Base-by-base conservation (phyloP, 2,329 filamentous ascomycete genomes). In the Monosporascus sp. region DNA sequence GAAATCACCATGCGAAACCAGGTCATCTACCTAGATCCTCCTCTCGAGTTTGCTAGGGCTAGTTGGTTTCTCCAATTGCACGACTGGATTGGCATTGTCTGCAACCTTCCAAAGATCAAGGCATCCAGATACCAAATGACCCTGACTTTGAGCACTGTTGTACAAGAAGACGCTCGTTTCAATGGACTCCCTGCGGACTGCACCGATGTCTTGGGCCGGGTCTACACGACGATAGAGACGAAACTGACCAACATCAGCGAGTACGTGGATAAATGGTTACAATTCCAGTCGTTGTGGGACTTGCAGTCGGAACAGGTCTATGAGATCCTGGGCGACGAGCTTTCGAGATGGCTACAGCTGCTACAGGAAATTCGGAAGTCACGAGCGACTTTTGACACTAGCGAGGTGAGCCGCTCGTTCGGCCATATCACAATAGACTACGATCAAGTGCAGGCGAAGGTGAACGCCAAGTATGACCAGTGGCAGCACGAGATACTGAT, bases 391-490 rank as follows among this genome's bases (percentile, higher is more conserved):
- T 99, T 99, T 64, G 94, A 99, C 67, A 99, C 93, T 1, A 95
- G 93, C 8, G 94, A 97, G 68, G 90, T 95, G 59, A 94, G 88
- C 70, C 88, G 89, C 39, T 88, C 88, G 1, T 99, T 99, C 67
- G 94, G 94, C 5, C 93, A 96, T 70, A 85, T 97, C 51, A 90
- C 88, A 4, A 91, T 99, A 65, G 93, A 99, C 69, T 99, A 99
- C 65, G 94, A 97, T 64, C 95, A 99, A 70, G 94, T 99, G 0
- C 95, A 99, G 71, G 90, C 93, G 53, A 97, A 96, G 72, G 94
- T 99, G 70, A 99, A 97, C 65, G 90, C 91, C 63, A 99, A 97
- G 70, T 99, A 99, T 68, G 95, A 99, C 67, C 93, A 97, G 70
- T 99, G 95, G 94, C 94, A 99, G 70, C 90, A 97, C 63, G 94